Evolutionary conservation across 2,329 filamentous ascomycete genomes (phyloP).

Genomic region (Penicillium sp.): DNA sequence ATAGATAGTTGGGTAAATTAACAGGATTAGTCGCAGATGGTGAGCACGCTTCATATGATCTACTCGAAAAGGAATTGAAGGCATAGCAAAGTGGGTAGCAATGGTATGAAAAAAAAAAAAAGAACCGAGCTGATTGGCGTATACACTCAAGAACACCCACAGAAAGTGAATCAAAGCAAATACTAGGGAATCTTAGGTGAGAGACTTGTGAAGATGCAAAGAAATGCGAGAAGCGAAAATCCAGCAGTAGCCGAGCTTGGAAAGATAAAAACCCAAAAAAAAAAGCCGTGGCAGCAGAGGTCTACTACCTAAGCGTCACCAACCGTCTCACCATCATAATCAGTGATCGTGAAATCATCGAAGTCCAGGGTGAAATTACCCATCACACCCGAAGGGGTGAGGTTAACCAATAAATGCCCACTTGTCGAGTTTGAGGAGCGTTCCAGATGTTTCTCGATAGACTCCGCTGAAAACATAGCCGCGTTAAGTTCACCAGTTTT

Average conservation of each 20-base stretch:
- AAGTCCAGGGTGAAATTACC: slow-evolving; percentile 42
- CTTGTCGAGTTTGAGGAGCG: slow-evolving; percentile 27
- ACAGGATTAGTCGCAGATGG: slow-evolving; percentile 4
- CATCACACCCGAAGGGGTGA: slow-evolving; percentile 26
- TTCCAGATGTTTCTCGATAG: slow-evolving; percentile 39
- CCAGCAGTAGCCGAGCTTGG: neutral
- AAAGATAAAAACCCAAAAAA: neutral
- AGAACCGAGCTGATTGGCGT: neutral
- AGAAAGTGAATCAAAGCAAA: neutral
- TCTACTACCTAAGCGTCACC: slow-evolving; percentile 26
- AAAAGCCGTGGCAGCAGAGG: neutral
- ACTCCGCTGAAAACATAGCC: slow-evolving; percentile 34
- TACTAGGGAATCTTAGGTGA: neutral
- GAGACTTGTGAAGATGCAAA: neutral
- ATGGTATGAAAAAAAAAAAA: neutral
- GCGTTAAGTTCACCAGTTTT: slow-evolving; percentile 37
- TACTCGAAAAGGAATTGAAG: neutral
- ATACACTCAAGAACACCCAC: slow-evolving; percentile 3
- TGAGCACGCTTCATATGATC: slow-evolving; percentile 2
- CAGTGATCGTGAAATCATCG: slow-evolving; percentile 39
- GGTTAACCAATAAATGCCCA: slow-evolving; percentile 30
- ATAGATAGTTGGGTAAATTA: neutral
- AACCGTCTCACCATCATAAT: slow-evolving; percentile 27
- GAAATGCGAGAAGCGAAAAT: slow-evolving; percentile 8
- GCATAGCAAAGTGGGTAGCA: neutral